Evolutionary conservation across 1,284 basidiomycete genomes (phyloP).

Genomic region (Ganoderma sinense): DNA sequence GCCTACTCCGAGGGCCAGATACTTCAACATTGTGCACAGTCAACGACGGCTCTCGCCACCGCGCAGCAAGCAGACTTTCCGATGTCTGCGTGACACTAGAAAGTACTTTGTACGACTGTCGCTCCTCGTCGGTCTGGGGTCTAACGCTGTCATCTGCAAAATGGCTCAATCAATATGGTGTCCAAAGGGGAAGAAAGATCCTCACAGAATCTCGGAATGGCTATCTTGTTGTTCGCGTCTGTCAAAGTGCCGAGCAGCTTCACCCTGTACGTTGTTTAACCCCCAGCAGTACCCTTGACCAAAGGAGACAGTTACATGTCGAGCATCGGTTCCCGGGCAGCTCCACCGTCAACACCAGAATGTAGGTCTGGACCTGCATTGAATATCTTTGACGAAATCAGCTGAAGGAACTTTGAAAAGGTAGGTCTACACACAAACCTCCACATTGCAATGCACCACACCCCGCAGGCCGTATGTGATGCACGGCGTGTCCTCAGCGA

Average conservation of each 20-base stretch:
- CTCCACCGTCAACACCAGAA: slow-evolving; percentile 94
- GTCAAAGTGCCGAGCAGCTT: slow-evolving; percentile 81
- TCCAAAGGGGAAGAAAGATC: slow-evolving; percentile 8
- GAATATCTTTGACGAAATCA: slow-evolving; percentile 55
- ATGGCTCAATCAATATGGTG: slow-evolving; percentile 2
- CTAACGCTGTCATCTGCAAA: slow-evolving; percentile 78
- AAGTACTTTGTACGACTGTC: slow-evolving; percentile 70
- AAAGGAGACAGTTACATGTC: slow-evolving; percentile 70
- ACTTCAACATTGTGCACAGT: slow-evolving; percentile 77
- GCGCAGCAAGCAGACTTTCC: slow-evolving; percentile 70
- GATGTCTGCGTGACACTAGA: slow-evolving; percentile 73
- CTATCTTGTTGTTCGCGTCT: slow-evolving; percentile 63
- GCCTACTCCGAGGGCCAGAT: slow-evolving; percentile 75
- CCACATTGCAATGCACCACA: slow-evolving; percentile 85
- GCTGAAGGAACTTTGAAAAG: not conserved
- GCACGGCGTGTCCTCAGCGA: slow-evolving; percentile 93
- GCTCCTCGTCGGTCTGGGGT: slow-evolving; percentile 71
- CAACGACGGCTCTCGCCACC: slow-evolving; percentile 83
- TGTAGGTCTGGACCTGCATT: slow-evolving; percentile 81
- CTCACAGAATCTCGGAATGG: slow-evolving; percentile 89
- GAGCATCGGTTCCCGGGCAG: slow-evolving; percentile 87
- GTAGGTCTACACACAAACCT: slow-evolving; percentile 49
- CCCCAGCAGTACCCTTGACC: too few relatives aligned
- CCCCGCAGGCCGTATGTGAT: slow-evolving; percentile 96
- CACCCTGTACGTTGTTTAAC: slow-evolving; percentile 58